These are phyloP conservation scores for Flammula alnicola DNA, from an alignment of 1,284 basidiomycete genomes.

Conservation along the genomic window DNA sequence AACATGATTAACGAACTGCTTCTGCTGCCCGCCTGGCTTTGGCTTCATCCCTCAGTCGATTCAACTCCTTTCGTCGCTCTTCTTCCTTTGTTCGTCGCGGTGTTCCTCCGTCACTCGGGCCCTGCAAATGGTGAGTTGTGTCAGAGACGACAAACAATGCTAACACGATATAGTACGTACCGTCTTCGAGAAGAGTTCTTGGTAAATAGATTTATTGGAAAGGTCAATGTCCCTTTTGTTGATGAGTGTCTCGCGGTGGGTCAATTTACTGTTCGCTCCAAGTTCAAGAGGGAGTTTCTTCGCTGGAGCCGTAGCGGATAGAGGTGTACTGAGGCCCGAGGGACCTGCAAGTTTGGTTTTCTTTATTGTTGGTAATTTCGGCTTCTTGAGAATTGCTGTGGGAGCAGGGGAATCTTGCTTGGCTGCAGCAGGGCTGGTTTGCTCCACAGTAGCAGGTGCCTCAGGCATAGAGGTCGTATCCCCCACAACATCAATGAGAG, in stretches of 20 bases:
- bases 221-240: constrained; percentile 65
- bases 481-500: constrained; percentile 35
- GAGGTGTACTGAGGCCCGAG: constrained; percentile 26
- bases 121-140: constrained; percentile 9
- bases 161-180: constrained; percentile 45
- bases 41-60: constrained; percentile 74
- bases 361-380: constrained; percentile 73
- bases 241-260: constrained; percentile 33
- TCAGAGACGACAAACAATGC: too few relatives aligned
- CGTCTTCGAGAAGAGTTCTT: constrained; percentile 61
- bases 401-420: constrained; percentile 35
- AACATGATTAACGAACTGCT: constrained; percentile 44
- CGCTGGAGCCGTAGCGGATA: constrained; percentile 23
- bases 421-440: constrained; percentile 24
- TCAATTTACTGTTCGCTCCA: constrained; percentile 16
- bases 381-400: constrained; percentile 51
- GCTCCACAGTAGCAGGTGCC: constrained; percentile 16
- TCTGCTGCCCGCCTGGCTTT: constrained; percentile 59
- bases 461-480: constrained; percentile 28
- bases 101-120: constrained; percentile 46
- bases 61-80: constrained; percentile 68
- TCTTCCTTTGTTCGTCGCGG: constrained; percentile 69
- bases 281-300: constrained; percentile 22
- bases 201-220: constrained; percentile 63
- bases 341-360: constrained; percentile 57